phyloP scores from a whole-genome alignment of 768 basidiomycete species.

The Boletus barrowsii region DNA sequence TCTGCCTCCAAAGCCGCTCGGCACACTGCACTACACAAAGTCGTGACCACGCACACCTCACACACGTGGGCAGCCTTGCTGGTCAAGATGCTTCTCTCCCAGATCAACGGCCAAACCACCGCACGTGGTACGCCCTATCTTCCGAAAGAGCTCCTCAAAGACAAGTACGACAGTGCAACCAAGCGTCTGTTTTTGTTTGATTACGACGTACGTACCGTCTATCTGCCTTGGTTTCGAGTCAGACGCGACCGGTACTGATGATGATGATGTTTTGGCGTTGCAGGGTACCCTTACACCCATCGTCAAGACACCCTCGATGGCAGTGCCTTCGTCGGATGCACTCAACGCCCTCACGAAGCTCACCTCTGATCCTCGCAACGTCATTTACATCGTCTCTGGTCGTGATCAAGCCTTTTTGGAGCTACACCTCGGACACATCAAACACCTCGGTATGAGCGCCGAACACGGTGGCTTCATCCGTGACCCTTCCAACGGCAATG shows the following conservation, averaged over 20 bases:
- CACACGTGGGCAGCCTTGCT: conserved; percentile 92
- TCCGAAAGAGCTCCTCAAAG: conserved; percentile 55
- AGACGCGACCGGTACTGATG: not conserved
- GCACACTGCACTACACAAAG: conserved; percentile 74
- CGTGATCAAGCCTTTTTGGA: conserved; percentile 92
- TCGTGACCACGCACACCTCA: conserved; percentile 91
- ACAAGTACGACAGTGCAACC: conserved; percentile 62
- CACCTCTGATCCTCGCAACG: conserved; percentile 76
- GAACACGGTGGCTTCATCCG: conserved; percentile 95
- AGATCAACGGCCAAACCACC: conserved; percentile 73
- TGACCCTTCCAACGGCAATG: conserved; percentile 50
- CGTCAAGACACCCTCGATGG: conserved; percentile 89
- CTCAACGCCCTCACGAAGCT: conserved; percentile 72
- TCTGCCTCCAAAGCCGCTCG: conserved; percentile 68
- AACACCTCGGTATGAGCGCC: conserved; percentile 83
- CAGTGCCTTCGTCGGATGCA: conserved; percentile 72
- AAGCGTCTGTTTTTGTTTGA: conserved; percentile 93
- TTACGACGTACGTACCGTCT: conserved; percentile 71
- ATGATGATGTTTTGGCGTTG: not conserved
- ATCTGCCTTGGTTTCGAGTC: not conserved
- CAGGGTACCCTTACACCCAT: conserved; percentile 96
- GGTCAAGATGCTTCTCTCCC: conserved; percentile 81
- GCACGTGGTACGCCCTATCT: conserved; percentile 85
- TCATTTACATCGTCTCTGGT: conserved; percentile 97
- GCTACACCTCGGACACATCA: conserved; percentile 83